Evolutionary conservation across 805 yeast genomes (phyloP).

Genomic region (Candida gorgasii): DNA sequence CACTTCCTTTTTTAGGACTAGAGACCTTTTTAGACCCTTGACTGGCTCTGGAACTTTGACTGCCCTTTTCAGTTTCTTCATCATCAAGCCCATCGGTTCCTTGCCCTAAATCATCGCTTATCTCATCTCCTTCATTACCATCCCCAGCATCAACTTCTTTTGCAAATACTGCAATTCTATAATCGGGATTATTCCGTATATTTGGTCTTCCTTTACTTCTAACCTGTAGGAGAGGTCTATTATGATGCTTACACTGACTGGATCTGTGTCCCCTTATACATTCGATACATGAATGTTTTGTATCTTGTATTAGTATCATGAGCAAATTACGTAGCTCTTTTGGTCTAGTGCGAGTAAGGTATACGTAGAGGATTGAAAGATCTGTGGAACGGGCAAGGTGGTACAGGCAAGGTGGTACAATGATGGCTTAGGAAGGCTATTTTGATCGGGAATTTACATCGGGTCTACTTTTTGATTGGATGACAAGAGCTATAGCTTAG

Average conservation of each 20-base stretch:
- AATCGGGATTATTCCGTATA: slow-evolving; percentile 51
- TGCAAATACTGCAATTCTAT: slow-evolving; percentile 61
- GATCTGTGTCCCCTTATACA: slow-evolving; percentile 95
- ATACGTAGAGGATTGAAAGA: too few species aligned
- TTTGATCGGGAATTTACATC: not conserved
- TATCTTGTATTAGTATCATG: slow-evolving; percentile 76
- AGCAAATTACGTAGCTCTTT: slow-evolving; percentile 6
- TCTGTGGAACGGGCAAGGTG: too few species aligned
- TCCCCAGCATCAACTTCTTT: slow-evolving; percentile 29
- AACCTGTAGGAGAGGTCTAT: slow-evolving; percentile 80
- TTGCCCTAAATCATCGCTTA: not conserved
- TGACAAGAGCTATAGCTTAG: too few species aligned
- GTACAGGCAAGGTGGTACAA: too few species aligned
- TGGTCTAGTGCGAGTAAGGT: not conserved
- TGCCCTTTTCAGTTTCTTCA: not conserved
- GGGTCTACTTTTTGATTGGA: too few species aligned
- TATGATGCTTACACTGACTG: slow-evolving; percentile 78
- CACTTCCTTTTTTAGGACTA: slow-evolving; percentile 13
- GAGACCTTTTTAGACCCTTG: too few species aligned
- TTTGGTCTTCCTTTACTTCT: slow-evolving; percentile 88
- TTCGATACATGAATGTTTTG: slow-evolving; percentile 78
- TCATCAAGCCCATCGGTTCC: not conserved
- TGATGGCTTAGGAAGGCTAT: too few species aligned
- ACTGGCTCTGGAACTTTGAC: too few species aligned
- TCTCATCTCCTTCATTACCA: not conserved